phyloP scores from a whole-genome alignment of 148 eudicot genomes.

The Euryodendron excelsum region DNA sequence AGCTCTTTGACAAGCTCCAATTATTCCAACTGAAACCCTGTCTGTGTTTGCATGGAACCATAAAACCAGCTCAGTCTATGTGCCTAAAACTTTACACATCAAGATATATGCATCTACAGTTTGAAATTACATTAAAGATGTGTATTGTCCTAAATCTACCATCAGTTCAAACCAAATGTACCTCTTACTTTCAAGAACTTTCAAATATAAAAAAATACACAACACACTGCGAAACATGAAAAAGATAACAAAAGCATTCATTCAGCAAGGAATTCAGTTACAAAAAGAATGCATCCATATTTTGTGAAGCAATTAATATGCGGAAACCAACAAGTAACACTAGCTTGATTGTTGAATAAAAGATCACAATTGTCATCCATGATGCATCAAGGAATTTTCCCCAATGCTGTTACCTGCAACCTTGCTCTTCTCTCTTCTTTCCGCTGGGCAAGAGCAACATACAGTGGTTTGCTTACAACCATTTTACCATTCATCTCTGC shows the following conservation, averaged over 20 bases:
- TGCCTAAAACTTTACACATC: background rate
- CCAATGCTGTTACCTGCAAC: constrained; percentile 55
- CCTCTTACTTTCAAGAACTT: background rate
- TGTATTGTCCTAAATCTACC: background rate
- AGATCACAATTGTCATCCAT: background rate
- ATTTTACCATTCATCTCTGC: constrained; percentile 87
- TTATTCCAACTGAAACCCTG: background rate
- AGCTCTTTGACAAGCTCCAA: background rate
- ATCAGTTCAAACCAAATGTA: background rate
- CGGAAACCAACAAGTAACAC: background rate
- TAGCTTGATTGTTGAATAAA: background rate
- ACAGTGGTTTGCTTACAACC: constrained; percentile 74
- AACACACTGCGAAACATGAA: background rate
- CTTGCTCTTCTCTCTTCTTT: constrained; percentile 85
- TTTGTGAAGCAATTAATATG: background rate
- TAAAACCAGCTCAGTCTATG: background rate
- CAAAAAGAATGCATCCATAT: background rate
- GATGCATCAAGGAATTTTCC: background rate
- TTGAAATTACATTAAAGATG: background rate
- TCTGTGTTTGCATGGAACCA: background rate
- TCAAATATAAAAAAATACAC: background rate
- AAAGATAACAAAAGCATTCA: background rate
- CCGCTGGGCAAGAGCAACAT: constrained; percentile 86
- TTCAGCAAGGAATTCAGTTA: background rate
- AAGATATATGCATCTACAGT: background rate